Conservation (phyloP, 2,329 filamentous ascomycete genomes). For the Emergomyces africanus region DNA sequence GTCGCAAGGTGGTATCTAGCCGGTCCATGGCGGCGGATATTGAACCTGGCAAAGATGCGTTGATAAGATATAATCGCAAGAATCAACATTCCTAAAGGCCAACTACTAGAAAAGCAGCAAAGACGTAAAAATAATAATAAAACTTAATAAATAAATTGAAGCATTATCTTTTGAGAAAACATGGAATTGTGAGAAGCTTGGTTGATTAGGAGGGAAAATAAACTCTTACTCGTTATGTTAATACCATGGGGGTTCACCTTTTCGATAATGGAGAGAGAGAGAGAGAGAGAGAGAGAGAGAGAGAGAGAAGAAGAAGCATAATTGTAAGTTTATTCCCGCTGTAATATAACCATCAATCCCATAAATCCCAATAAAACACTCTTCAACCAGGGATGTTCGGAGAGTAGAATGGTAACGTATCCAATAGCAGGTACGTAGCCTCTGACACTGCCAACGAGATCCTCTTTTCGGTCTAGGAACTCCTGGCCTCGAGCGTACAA, state of each 20-base stretch:
- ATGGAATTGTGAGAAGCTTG: background rate
- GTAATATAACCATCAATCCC: slow-evolving; percentile 84
- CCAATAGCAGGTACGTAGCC: slow-evolving; percentile 91
- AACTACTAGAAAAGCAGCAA: background rate
- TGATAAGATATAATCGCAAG: too few relatives aligned
- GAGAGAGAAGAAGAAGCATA: slow-evolving; percentile 2
- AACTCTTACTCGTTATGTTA: too few relatives aligned
- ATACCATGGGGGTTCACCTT: too few relatives aligned
- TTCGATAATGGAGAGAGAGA: background rate
- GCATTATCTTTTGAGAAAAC: too few relatives aligned
- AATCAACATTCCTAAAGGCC: background rate
- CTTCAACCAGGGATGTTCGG: slow-evolving; percentile 95
- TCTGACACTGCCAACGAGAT: slow-evolving; percentile 86
- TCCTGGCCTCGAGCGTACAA: slow-evolving; percentile 77
- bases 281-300: background rate
- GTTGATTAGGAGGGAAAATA: background rate
- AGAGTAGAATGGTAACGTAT: slow-evolving; percentile 91
- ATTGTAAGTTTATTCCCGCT: slow-evolving; percentile 55
- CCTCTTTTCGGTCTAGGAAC: slow-evolving; percentile 65
- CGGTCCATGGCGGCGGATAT: too few relatives aligned
- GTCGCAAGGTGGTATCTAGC: background rate
- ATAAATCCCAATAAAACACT: slow-evolving; percentile 88
- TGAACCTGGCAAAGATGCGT: too few relatives aligned
- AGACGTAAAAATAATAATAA: too few relatives aligned
- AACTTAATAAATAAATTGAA: too few relatives aligned